These are phyloP conservation scores for Pelargonium fulgidum DNA, from an alignment of 441 rosid genomes.

Conservation along the genomic window DNA sequence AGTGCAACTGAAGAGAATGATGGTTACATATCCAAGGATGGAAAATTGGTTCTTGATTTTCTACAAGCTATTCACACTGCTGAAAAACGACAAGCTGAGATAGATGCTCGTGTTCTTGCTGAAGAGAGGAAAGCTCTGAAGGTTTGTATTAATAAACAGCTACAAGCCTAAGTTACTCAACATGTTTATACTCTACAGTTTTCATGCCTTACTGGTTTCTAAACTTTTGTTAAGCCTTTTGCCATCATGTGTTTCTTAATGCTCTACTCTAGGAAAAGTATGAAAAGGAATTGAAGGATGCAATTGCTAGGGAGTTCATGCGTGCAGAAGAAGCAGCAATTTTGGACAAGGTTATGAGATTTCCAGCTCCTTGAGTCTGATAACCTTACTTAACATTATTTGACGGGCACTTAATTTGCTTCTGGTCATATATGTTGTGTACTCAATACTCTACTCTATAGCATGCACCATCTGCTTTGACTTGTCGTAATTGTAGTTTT, in stretches of 20 bases:
- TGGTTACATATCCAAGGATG: conserved; percentile 50
- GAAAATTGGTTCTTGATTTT: conserved; percentile 72
- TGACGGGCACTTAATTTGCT: background rate
- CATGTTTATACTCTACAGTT: conserved; percentile 12
- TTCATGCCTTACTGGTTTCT: conserved; percentile 1
- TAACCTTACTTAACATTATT: background rate
- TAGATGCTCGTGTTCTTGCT: conserved; percentile 69
- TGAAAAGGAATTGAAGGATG: conserved; percentile 85
- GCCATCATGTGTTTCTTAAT: conserved; percentile 7
- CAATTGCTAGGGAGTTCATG: conserved; percentile 90
- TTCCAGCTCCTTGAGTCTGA: conserved; percentile 14
- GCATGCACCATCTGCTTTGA: background rate
- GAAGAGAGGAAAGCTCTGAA: conserved; percentile 64
- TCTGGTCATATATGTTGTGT: background rate
- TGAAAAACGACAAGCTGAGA: conserved; percentile 78
- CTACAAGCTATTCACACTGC: conserved; percentile 85
- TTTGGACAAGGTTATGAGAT: conserved; percentile 67
- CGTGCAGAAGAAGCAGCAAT: conserved; percentile 89
- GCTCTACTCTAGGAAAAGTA: conserved; percentile 57
- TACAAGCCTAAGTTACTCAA: conserved; percentile 13
- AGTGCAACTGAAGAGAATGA: conserved; percentile 51
- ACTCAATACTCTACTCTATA: background rate
- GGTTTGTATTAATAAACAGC: conserved; percentile 33
- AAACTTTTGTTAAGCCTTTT: conserved; percentile 15
- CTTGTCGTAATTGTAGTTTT: background rate